Conservation (phyloP, 1,284 basidiomycete species). For the Hymenochaete sp. region DNA sequence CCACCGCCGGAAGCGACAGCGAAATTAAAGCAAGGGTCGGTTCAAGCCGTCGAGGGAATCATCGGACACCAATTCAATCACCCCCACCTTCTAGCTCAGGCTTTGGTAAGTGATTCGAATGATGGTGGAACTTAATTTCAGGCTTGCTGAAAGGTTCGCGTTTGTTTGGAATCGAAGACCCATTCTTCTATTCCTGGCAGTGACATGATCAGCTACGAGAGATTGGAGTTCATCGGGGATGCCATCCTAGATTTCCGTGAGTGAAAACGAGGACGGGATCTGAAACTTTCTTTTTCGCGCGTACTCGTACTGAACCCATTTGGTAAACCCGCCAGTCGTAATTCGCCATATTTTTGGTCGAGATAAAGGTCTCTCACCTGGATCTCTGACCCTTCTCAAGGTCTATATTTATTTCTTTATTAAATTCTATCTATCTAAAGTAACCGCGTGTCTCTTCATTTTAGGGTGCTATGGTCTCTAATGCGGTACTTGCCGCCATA, state of each 20-base stretch:
- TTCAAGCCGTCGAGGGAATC: constrained; percentile 51
- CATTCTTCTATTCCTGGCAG: constrained; percentile 51
- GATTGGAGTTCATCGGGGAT: constrained; percentile 77
- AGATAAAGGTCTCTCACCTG: constrained; percentile 55
- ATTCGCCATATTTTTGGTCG: constrained; percentile 59
- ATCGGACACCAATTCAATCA: constrained; percentile 52
- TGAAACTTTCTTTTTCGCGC: constrained; percentile 2
- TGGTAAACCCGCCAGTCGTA: constrained; percentile 61
- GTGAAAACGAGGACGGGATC: too few species aligned
- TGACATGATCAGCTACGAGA: constrained; percentile 53
- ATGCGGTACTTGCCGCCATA: constrained; percentile 61
- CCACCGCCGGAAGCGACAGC: constrained; percentile 35
- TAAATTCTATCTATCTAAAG: constrained; percentile 6
- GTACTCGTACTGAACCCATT: constrained; percentile 6
- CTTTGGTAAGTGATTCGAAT: constrained; percentile 45
- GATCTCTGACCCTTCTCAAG: constrained; percentile 67
- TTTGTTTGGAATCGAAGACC: constrained; percentile 34
- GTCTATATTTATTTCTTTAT: constrained; percentile 27
- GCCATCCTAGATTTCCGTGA: constrained; percentile 71
- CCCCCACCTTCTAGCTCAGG: constrained; percentile 57
- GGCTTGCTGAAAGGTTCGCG: constrained; percentile 1
- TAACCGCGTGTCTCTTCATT: neutral
- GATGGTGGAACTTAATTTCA: too few species aligned
- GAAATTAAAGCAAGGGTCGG: constrained; percentile 35
- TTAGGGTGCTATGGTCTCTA: constrained; percentile 76